These are phyloP conservation scores for Vigna mungo DNA, from an alignment of 306 rosid genomes.

Conservation along the genomic window DNA sequence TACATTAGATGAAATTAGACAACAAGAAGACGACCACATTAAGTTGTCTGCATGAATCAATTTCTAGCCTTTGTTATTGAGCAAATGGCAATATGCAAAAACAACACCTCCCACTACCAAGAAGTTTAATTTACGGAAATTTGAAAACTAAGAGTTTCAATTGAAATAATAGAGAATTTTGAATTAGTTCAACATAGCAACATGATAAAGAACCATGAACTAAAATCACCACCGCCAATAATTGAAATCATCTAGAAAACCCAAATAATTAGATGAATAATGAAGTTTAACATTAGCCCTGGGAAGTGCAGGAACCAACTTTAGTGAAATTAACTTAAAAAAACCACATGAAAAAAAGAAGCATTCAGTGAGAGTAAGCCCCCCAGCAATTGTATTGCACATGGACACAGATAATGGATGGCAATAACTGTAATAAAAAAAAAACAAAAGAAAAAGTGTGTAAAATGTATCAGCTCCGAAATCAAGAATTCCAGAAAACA, in stretches of 20 bases:
- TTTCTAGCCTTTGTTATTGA: neutral
- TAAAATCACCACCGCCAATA: neutral
- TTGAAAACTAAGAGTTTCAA: conserved; percentile 8
- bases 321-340: neutral
- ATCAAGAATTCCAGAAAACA: neutral
- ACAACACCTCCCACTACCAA: neutral
- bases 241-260: neutral
- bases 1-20: neutral
- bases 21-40: neutral
- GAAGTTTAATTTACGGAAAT: neutral
- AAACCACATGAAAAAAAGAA: neutral
- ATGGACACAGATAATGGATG: neutral
- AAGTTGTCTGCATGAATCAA: neutral
- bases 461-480: neutral
- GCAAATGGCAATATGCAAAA: neutral
- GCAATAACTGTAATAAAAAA: neutral
- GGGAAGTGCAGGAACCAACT: neutral
- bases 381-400: neutral
- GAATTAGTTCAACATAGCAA: neutral
- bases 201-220: neutral
- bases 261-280: neutral
- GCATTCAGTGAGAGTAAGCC: neutral
- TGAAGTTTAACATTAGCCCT: neutral
- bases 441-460: neutral
- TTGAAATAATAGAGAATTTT: neutral